phyloP scores from a whole-genome alignment of 2,329 filamentous ascomycete genomes.

The Diaporthe longicolla region DNA sequence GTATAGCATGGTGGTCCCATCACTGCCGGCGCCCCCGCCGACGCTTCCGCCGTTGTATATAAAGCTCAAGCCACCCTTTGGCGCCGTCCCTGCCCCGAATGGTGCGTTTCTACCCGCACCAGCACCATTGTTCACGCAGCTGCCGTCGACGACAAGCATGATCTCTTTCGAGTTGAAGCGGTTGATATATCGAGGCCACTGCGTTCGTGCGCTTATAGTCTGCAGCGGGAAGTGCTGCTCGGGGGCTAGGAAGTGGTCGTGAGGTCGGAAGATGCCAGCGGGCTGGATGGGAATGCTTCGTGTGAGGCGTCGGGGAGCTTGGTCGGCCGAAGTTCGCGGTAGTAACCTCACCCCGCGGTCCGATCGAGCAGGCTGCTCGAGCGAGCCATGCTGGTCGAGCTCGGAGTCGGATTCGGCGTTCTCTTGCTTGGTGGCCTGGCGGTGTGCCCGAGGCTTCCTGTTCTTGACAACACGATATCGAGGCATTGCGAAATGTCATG shows the following conservation, averaged over 20 bases:
- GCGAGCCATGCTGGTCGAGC: not conserved
- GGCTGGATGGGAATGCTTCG: conserved; percentile 47
- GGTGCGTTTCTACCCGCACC: not conserved
- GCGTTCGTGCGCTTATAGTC: conserved; percentile 46
- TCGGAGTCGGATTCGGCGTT: not conserved
- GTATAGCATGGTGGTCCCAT: conserved; percentile 32
- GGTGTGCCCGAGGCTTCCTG: not conserved
- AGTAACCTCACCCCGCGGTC: conserved; percentile 7
- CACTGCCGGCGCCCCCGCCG: not conserved
- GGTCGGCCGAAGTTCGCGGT: conserved; percentile 6
- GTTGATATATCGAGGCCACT: conserved; percentile 53
- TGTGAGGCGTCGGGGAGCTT: conserved; percentile 25
- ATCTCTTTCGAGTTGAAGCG: conserved; percentile 53
- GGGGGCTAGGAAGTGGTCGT: conserved; percentile 47
- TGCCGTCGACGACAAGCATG: conserved; percentile 58
- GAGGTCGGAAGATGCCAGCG: conserved; percentile 49
- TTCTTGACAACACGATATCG: not conserved
- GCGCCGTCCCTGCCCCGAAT: conserved; percentile 32
- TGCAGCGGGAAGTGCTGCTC: conserved; percentile 53
- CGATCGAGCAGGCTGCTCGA: not conserved
- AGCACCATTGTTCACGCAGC: conserved; percentile 57
- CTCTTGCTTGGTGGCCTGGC: not conserved
- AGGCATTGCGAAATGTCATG: not conserved
- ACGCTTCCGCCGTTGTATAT: conserved; percentile 46
- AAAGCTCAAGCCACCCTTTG: conserved; percentile 49